Conservation (phyloP, 1,284 basidiomycete species). For the Sanghuangporus sanghuang region DNA sequence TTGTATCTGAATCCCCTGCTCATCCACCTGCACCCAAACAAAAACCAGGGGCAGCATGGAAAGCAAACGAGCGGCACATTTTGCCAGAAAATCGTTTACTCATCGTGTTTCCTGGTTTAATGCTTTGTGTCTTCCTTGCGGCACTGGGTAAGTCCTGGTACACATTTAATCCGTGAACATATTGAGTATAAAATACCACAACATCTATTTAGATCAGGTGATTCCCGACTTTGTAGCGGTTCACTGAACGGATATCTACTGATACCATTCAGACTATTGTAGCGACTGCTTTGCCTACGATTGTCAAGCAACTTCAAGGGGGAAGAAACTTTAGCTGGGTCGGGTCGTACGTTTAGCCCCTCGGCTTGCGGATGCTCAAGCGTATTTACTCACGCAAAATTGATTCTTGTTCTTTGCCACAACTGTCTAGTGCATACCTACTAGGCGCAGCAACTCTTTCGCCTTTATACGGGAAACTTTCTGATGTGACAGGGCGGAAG, state of each 20-base stretch:
- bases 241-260: not conserved
- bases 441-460: conserved; percentile 64
- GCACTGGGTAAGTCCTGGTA: conserved; percentile 28
- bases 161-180: not conserved
- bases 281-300: conserved; percentile 77
- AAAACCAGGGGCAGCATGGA: conserved; percentile 31
- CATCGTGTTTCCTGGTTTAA: conserved; percentile 37
- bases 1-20: not conserved
- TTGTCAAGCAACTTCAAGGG: conserved; percentile 63
- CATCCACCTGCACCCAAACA: conserved; percentile 20
- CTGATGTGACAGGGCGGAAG: conserved; percentile 68
- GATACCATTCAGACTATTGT: conserved; percentile 55
- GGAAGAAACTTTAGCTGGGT: conserved; percentile 73
- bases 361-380: conserved; percentile 18
- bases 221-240: not conserved
- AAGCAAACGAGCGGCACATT: conserved; percentile 33
- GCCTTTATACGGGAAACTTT: conserved; percentile 74
- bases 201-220: not conserved
- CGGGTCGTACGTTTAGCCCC: conserved; percentile 44
- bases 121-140: conserved; percentile 39
- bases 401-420: not conserved
- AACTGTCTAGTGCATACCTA: conserved; percentile 56
- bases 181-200: too few species aligned
- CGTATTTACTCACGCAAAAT: not conserved
- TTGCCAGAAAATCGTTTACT: conserved; percentile 36